Base-by-base conservation (phyloP, 208 protist genomes). In the Trypanosoma scelopori region DNA sequence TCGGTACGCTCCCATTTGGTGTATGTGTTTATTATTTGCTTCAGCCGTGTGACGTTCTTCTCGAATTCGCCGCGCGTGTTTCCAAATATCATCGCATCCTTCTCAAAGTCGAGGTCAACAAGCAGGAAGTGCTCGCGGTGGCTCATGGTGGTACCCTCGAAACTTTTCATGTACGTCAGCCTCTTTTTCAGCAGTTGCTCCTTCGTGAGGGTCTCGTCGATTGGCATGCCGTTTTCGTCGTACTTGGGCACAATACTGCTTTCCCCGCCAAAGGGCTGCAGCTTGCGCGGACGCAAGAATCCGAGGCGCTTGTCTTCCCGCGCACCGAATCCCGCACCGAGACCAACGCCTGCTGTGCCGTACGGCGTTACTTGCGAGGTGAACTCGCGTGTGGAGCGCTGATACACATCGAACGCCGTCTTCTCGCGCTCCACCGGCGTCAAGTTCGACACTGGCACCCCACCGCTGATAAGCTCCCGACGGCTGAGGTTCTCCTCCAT, bases 41-140 rank as follows among this genome's bases (percentile, higher is more conserved):
- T 91, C 49, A 95, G 71, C 50, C 79, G 79, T 13, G 69, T 79
- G 7, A 95, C 87, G 53, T 95, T 95, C 27, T 58, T 71, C 66
- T 92, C 85, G 48, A 95, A 95, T 57, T 93, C 87, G 46, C 89
- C 87, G 15, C 82, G 77, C 2, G 84, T 92, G 53, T 74, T 82
- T 27, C 90, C 90, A 69, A 93, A 91, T 15, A 95, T 69, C 43
- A 89, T 70, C 23, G 87, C 74, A 61, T 95, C 90, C 68, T 89
- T 95, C 32, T 89, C 78, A 60, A 91, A 93, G 71, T 95, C 90
- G 6, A 95, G 73, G 53, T 95, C 90, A 1, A 82, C 85, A n/a
- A 95, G 72, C n/a, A 95, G 65, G 61, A 93, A 93, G 61, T 95
- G 90, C 57, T 95, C 87, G 15, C 78, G 67, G 51, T 76, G 71